A percentile compares a stretch with the other conserved stretches of the same genome.
These are phyloP conservation scores for Wickerhamomyces kurtzmanii DNA, from an alignment of 805 yeast genomes.

Conservation along the genomic window DNA sequence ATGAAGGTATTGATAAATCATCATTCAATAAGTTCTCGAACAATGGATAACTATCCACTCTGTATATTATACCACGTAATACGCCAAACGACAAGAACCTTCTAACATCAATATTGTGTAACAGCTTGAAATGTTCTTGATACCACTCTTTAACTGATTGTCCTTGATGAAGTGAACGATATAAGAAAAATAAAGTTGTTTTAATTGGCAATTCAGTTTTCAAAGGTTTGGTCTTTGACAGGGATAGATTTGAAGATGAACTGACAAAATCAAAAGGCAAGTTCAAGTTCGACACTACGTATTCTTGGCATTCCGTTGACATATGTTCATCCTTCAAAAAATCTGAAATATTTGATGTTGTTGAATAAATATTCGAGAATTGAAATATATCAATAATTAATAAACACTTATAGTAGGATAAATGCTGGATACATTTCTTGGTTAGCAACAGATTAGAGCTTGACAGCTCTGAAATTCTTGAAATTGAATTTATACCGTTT, in stretches of 20 bases:
- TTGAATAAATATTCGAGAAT: constrained; percentile 80
- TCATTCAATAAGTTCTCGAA: constrained; percentile 17
- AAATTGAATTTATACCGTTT: constrained; percentile 80
- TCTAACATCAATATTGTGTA: constrained; percentile 68
- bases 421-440: constrained; percentile 80
- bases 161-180: constrained; percentile 72
- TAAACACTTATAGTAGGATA: constrained; percentile 83
- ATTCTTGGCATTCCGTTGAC: constrained; percentile 80
- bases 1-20: constrained; percentile 6
- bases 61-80: constrained; percentile 67
- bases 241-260: constrained; percentile 1
- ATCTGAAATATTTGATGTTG: constrained; percentile 65
- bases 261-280: too few species aligned
- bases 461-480: constrained; percentile 67
- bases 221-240: constrained; percentile 3
- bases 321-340: constrained; percentile 57
- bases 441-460: constrained; percentile 74
- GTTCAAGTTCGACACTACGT: constrained; percentile 63
- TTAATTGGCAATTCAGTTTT: constrained; percentile 42
- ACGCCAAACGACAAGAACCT: constrained; percentile 84
- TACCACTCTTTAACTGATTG: constrained; percentile 77
- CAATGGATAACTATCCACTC: constrained; percentile 73
- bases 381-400: constrained; percentile 82
- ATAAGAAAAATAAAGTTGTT: constrained; percentile 60
- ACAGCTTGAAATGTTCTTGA: constrained; percentile 43